These are phyloP conservation scores for Pseudocercospora cruenta DNA, from an alignment of 2,329 filamentous ascomycete species.

Conservation along the genomic window DNA sequence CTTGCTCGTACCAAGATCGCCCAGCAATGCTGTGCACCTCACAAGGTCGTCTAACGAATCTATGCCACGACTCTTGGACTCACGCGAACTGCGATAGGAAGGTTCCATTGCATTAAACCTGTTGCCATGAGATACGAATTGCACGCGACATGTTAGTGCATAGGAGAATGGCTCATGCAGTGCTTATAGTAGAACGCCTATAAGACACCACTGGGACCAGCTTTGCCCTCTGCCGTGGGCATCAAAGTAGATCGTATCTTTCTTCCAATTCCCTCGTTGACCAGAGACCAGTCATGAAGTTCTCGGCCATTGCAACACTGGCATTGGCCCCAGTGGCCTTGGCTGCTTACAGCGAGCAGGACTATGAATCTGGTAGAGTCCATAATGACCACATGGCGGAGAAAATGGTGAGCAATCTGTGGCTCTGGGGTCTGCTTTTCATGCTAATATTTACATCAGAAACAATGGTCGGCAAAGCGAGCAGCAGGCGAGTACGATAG, in stretches of 20 bases:
- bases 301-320: slow-evolving; percentile 22
- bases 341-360: slow-evolving; percentile 22
- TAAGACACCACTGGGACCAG: neutral
- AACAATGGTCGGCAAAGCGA: slow-evolving; percentile 31
- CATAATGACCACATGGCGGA: slow-evolving; percentile 24
- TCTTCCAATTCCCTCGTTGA: neutral
- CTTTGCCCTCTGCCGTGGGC: neutral
- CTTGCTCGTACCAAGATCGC: neutral
- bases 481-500: slow-evolving; percentile 31
- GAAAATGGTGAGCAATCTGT: slow-evolving; percentile 13
- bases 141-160: slow-evolving; percentile 2
- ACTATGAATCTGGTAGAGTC: slow-evolving; percentile 27
- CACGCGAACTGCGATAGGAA: slow-evolving; percentile 23
- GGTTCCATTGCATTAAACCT: slow-evolving; percentile 18
- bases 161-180: neutral
- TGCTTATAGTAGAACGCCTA: slow-evolving; percentile 11
- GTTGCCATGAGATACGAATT: slow-evolving; percentile 3
- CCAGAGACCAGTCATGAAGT: slow-evolving; percentile 23
- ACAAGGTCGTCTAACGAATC: neutral
- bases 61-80: slow-evolving; percentile 14
- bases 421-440: neutral
- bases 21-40: neutral
- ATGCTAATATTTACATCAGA: slow-evolving; percentile 7
- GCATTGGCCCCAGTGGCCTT: slow-evolving; percentile 26
- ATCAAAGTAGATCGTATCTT: neutral